Base-by-base conservation (phyloP, 1,284 basidiomycete species). In the Golubevia sp. region DNA sequence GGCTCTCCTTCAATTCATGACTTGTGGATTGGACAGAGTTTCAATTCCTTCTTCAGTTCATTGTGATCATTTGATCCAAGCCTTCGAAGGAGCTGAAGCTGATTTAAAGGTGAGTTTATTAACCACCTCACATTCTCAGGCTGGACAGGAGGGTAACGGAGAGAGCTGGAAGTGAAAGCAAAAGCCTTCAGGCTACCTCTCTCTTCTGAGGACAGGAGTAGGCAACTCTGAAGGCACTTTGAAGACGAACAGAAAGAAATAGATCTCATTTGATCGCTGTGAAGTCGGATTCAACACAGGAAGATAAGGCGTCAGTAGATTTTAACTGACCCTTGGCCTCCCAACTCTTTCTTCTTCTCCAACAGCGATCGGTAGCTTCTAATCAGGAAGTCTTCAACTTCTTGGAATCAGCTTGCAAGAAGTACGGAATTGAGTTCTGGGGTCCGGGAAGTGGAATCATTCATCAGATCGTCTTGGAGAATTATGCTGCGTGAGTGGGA, bases 361-460 rank as follows among this genome's bases (percentile, higher is more conserved):
- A 57, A 20, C 71, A 93, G 91, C 87, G 90, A 52, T 94, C 95
- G 15, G 91, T 97, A 68, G 87, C 90, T 49, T 90, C 90, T 44
- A 98, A 99, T 84, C 89, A 93, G 85, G 97, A 99, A 84, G 96
- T 99, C 23, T 99, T 98, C 81, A 93, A 98, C 79, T 99, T 99
- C 85, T 86, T 99, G 66, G 91, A 97, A 84, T 96, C 93, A 69
- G 97, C 97, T 7, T 90, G 92, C 44, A 88, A 89, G 76, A 99
- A 98, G 86, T 99, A 98, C 85, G 97, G 89, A 63, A 87, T 88
- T 74, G 88, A 88, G 72, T 85, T 97, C 85, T 98, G 97, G 97
- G 88, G 89, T 74, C 96, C 97, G 20, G 96, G 96, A 49, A 80
- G 76, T 57, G 82, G 84, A 55, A 94, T 94, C 72, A 95, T 99